These are phyloP conservation scores for Cyamopsis tetragonoloba DNA, from an alignment of 306 rosid genomes.

Conservation along the genomic window DNA sequence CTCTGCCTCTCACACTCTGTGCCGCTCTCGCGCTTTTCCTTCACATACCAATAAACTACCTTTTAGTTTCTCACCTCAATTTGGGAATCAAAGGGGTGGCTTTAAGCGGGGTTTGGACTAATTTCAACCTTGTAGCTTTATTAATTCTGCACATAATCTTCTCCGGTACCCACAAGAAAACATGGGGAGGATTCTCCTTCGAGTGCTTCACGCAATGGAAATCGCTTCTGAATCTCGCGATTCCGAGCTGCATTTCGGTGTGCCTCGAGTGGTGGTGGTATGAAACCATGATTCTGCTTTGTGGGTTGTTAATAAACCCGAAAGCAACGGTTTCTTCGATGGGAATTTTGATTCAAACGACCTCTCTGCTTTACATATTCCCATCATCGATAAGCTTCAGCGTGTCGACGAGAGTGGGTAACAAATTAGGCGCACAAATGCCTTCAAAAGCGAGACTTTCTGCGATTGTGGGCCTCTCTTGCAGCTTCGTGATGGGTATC, in stretches of 20 bases:
- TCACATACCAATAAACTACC: slow-evolving; percentile 76
- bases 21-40: slow-evolving; percentile 66
- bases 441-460: slow-evolving; percentile 62
- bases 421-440: slow-evolving; percentile 70
- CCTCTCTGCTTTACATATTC: slow-evolving; percentile 81
- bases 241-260: slow-evolving; percentile 90
- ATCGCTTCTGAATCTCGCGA: slow-evolving; percentile 54
- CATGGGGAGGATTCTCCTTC: slow-evolving; percentile 76
- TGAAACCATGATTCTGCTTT: slow-evolving; percentile 81
- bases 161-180: slow-evolving; percentile 55
- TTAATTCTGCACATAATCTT: slow-evolving; percentile 53
- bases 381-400: slow-evolving; percentile 92
- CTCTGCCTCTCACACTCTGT: slow-evolving; percentile 82
- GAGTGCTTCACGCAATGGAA: slow-evolving; percentile 74
- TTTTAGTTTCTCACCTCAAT: slow-evolving; percentile 55
- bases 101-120: slow-evolving; percentile 63
- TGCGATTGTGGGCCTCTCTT: slow-evolving; percentile 70
- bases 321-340: slow-evolving; percentile 84
- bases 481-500: slow-evolving; percentile 59
- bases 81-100: slow-evolving; percentile 82
- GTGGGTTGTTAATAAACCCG: slow-evolving; percentile 67
- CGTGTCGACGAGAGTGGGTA: slow-evolving; percentile 86
- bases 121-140: slow-evolving; percentile 69
- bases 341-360: slow-evolving; percentile 91
- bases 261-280: slow-evolving; percentile 99